These are phyloP conservation scores for Colletotrichum melonis DNA, from an alignment of 2,329 filamentous ascomycete species.

Conservation along the genomic window DNA sequence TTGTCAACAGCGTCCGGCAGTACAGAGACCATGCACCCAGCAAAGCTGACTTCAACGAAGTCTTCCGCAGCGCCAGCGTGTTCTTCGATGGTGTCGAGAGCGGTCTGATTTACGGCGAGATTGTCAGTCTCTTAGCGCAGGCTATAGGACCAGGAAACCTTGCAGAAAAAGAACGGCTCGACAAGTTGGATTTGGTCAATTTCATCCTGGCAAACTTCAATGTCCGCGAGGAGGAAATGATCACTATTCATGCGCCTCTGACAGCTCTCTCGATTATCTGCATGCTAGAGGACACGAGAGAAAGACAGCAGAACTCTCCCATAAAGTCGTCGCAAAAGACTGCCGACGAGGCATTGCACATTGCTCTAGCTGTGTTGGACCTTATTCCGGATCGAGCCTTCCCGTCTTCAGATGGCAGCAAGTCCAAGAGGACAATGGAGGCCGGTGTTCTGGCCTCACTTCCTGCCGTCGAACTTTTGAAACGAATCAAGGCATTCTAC, in stretches of 20 bases:
- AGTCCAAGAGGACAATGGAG: conserved; percentile 40
- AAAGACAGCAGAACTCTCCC: conserved; percentile 41
- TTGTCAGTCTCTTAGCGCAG: conserved; percentile 75
- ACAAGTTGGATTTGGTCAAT: conserved; percentile 77
- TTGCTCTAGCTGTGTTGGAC: conserved; percentile 69
- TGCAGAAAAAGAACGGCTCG: conserved; percentile 61
- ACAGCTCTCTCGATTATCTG: conserved; percentile 73
- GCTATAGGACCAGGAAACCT: conserved; percentile 62
- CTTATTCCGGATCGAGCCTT: conserved; percentile 75
- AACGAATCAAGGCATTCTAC: conserved; percentile 75
- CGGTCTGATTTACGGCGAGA: conserved; percentile 88
- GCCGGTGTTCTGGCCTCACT: conserved; percentile 44
- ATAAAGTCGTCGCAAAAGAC: conserved; percentile 44
- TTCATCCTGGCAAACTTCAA: conserved; percentile 94
- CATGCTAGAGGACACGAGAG: conserved; percentile 68
- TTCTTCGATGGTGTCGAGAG: conserved; percentile 99
- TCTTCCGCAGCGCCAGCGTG: conserved; percentile 90
- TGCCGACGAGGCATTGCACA: conserved; percentile 51
- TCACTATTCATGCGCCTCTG: conserved; percentile 85
- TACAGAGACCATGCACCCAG: conserved; percentile 75
- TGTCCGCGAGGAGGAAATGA: conserved; percentile 95
- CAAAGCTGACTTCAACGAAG: conserved; percentile 83
- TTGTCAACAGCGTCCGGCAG: conserved; percentile 81
- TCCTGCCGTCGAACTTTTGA: conserved; percentile 65
- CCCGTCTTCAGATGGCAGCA: conserved; percentile 42